Percentiles rank a stretch among this genome's conserved stretches.
These are phyloP conservation scores for Lactifluus echinatus DNA, from an alignment of 768 basidiomycete genomes.

Conservation along the genomic window DNA sequence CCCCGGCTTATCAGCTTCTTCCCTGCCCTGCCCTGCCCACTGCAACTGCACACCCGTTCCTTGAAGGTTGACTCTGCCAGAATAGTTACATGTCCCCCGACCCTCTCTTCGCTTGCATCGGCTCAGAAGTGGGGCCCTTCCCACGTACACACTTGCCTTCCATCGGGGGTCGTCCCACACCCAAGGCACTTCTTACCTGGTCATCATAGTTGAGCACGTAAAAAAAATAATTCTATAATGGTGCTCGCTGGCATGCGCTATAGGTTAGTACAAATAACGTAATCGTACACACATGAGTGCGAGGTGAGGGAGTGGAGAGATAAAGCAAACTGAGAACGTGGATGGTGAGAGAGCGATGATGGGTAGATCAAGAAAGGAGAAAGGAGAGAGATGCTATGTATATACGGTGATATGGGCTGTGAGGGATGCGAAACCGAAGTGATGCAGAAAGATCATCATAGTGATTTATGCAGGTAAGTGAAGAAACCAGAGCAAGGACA, in stretches of 20 bases:
- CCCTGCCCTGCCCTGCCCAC: not conserved
- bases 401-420: slow-evolving; percentile 18
- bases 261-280: slow-evolving; percentile 22
- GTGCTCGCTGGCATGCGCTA: slow-evolving; percentile 13
- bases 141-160: too few species aligned
- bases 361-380: slow-evolving; percentile 15
- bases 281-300: slow-evolving; percentile 18
- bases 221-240: slow-evolving; percentile 16
- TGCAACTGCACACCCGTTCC: not conserved
- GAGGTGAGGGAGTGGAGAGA: not conserved
- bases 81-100: not conserved
- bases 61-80: not conserved
- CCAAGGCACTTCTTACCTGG: not conserved
- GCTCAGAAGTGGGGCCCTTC: not conserved
- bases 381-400: slow-evolving; percentile 20
- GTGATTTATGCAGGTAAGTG: slow-evolving; percentile 13
- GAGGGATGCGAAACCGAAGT: slow-evolving; percentile 5
- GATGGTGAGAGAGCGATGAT: slow-evolving; percentile 16
- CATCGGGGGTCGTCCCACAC: too few species aligned
- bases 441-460: slow-evolving; percentile 16
- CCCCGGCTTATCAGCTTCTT: slow-evolving; percentile 2
- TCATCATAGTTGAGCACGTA: not conserved
- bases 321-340: not conserved
- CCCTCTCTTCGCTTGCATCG: not conserved
- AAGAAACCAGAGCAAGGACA: slow-evolving; percentile 1